Percentiles rank a stretch among this genome's conserved stretches.
Conservation (phyloP, 306 rosid species). For the Cucurbita argyrosperma region DNA sequence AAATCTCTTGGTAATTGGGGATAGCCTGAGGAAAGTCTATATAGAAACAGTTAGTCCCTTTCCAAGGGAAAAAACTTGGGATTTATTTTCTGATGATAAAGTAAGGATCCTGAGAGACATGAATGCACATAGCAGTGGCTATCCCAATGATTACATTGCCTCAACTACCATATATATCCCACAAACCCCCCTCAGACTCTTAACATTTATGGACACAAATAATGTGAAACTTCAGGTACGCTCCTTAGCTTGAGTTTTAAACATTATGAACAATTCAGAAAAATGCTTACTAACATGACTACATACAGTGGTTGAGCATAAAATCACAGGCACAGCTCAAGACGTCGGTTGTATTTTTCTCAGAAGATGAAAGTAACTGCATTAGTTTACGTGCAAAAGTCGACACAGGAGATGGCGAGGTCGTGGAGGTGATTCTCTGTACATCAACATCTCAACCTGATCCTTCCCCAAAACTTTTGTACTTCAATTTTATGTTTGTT, state of each 20-base stretch:
- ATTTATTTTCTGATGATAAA: constrained; percentile 4
- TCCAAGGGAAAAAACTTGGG: constrained; percentile 7
- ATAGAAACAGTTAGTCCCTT: not conserved
- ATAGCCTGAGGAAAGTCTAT: not conserved
- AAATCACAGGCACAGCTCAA: not conserved
- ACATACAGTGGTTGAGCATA: constrained; percentile 8
- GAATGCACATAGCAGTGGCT: not conserved
- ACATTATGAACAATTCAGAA: not conserved
- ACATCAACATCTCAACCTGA: not conserved
- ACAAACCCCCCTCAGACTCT: constrained; percentile 2
- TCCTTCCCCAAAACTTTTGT: not conserved
- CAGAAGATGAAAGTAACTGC: not conserved
- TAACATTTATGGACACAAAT: not conserved
- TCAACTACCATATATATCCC: not conserved
- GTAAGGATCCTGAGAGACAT: constrained; percentile 9
- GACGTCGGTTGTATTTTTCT: not conserved
- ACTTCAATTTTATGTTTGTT: not conserved
- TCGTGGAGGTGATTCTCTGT: not conserved
- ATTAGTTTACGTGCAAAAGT: not conserved
- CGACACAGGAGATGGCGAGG: not conserved
- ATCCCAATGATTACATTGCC: constrained; percentile 4
- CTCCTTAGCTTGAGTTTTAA: not conserved
- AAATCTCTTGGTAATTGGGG: not conserved
- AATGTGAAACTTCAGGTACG: constrained; percentile 4
- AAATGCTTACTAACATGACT: not conserved